These are phyloP conservation scores for Diatrype stigma DNA, from an alignment of 2,329 filamentous ascomycete genomes.

Conservation along the genomic window DNA sequence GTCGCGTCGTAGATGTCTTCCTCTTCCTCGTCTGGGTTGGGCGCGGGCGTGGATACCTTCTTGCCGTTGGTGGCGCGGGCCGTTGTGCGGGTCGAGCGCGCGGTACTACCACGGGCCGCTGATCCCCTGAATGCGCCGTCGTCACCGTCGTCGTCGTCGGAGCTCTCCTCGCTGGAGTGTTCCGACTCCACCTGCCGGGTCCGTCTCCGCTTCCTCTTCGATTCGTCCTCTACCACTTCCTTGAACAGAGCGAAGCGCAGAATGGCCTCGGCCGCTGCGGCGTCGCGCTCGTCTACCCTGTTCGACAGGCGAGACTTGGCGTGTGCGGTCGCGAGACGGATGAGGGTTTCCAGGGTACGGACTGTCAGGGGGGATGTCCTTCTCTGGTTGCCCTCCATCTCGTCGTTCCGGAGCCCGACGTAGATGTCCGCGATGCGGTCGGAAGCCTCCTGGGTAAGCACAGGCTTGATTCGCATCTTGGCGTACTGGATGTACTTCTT, in stretches of 20 bases:
- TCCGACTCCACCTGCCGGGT: constrained; percentile 55
- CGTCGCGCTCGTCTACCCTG: constrained; percentile 85
- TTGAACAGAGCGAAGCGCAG: constrained; percentile 95
- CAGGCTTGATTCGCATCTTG: constrained; percentile 83
- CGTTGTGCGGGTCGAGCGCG: constrained; percentile 28
- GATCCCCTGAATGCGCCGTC: constrained; percentile 36
- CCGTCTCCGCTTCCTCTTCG: constrained; percentile 78
- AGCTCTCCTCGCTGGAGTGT: constrained; percentile 52
- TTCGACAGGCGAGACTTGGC: constrained; percentile 88
- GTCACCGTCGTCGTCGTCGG: constrained; percentile 61
- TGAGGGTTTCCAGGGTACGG: constrained; percentile 95
- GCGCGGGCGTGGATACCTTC: constrained; percentile 27
- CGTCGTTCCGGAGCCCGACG: constrained; percentile 89
- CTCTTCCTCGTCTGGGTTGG: constrained; percentile 44
- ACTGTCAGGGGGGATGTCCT: constrained; percentile 94
- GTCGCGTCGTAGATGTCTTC: constrained; percentile 44
- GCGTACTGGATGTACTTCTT: constrained; percentile 99
- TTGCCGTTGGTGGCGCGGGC: constrained; percentile 20
- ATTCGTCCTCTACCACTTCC: constrained; percentile 77
- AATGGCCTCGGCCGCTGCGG: constrained; percentile 81
- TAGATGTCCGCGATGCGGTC: constrained; percentile 91
- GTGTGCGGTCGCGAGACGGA: constrained; percentile 93
- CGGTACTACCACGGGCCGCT: constrained; percentile 36
- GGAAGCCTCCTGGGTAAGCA: constrained; percentile 85
- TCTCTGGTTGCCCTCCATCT: constrained; percentile 89